Base-by-base conservation (phyloP, 2,329 filamentous ascomycete species). In the Pyricularia sp. region DNA sequence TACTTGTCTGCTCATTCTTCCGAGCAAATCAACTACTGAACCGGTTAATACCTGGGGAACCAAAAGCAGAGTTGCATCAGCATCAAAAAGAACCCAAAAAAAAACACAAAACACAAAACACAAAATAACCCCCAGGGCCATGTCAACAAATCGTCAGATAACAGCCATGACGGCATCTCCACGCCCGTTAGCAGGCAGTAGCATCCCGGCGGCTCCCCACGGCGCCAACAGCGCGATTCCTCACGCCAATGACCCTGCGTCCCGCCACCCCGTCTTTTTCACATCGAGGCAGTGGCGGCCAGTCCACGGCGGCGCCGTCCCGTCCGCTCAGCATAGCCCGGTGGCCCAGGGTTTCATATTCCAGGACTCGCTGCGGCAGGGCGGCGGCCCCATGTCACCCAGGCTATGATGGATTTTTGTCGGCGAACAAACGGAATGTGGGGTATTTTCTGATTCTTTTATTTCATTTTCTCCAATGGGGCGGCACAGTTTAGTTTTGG, bases 181-280 rank as follows among this genome's bases (percentile, higher is more conserved):
- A 63, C 59, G 69, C 66, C 65, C 65, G 36, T 59, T 6, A 28
- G 67, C 17, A 55, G 68, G 7, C 63, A 50, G 17, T 33, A 12
- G 33, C 64, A n/a, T 12, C 68, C 6, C 26, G 9, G 30, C 23
- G 33, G 14, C n/a, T 3, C 11, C 20, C 71, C 64, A 59, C 65
- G 55, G 25, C 68, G 25, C 80, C 77, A 0, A 72, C 74, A 20
- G 55, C 71, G 68, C 68, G 1, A 67, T 68, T 26, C 68, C 71
- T 25, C 12, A 63, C 25, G 66, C 74, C 5, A 85, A 84, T 74
- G 84, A 90, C 75, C 81, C 86, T 11, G 86, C 90, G 1, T 82
- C 82, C 58, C 80, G 86, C 30, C 91, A 94, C 72, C 91, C 91
- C 0, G 91, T 92, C 1, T 94, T 94, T 79, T 93, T 93, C 79